Base-by-base conservation (phyloP, 441 rosid genomes). In the Francoa sonchifolia region DNA sequence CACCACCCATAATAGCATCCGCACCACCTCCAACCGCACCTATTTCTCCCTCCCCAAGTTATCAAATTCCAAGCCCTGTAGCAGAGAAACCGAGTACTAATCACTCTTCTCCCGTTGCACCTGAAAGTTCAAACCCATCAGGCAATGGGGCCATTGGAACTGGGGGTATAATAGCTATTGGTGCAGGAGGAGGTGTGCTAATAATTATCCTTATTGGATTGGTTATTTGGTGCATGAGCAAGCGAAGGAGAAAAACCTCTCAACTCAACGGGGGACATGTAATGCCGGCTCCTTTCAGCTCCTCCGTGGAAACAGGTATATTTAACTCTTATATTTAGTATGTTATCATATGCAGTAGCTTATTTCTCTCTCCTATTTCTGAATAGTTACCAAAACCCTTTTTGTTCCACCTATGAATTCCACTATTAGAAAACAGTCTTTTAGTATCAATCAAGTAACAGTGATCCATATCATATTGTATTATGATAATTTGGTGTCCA, bases 261-360 rank as follows among this genome's bases (percentile, higher is more conserved):
- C 35, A 61, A 39, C 61, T 54, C 16, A 60, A 60, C 37, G 82
- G 83, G 48, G 83, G 65, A 54, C 67, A 75, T 54, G 54, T 72
- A 22, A 58, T 71, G 74, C 88, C 94, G 2, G 68, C 94, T 8
- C 76, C 79, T n/a, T 12, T 50, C 31, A 65, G 47, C 40, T 68
- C 84, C 51, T 68, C 80, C 39, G 43, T 76, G 29, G 65, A 59
- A 68, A 47, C 92, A 72, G 94, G 96, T 87, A 69, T 48, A 32
- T 38, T 49, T 50, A 20, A 22, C 33, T 8, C n/a, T 18, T 21
- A 16, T 42, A 32, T 18, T 11, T 13, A 15, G 30, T 47, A 5
- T 42, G n/a, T n/a, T n/a, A n/a, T n/a, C n/a, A 48, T 48, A 33
- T 31, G 27, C 34, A 2, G 8, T 37, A 27, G 37, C 29, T 4